Conservation (phyloP, 345 rosid species). For the Aegle marmelos region DNA sequence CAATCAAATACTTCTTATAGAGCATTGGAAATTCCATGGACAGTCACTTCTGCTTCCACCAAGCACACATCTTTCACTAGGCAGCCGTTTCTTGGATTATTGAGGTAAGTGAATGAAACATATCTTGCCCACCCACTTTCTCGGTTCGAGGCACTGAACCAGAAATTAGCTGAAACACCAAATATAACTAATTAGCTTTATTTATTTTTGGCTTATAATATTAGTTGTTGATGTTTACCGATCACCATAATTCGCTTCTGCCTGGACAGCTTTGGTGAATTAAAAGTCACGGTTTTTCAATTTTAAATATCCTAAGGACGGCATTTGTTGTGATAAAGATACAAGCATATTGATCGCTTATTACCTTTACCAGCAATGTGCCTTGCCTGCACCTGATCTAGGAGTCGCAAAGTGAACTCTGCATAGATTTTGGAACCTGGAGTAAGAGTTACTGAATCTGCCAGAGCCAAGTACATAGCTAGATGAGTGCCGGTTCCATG, state of each 20-base stretch:
- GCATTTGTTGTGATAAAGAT: background rate
- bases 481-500: constrained; percentile 22
- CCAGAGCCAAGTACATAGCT: constrained; percentile 32
- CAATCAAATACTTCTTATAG: background rate
- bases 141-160: constrained; percentile 29
- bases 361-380: constrained; percentile 34
- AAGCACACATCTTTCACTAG: constrained; percentile 27
- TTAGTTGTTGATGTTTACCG: too few relatives aligned
- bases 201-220: too few relatives aligned
- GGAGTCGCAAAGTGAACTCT: constrained; percentile 28
- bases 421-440: constrained; percentile 28
- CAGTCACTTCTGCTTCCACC: constrained; percentile 38
- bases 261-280: too few relatives aligned
- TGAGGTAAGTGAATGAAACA: constrained; percentile 18
- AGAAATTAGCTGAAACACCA: constrained; percentile 25
- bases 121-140: constrained; percentile 33
- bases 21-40: constrained; percentile 27
- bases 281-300: too few relatives aligned
- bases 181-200: too few relatives aligned
- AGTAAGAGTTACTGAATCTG: constrained; percentile 17
- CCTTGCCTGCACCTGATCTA: constrained; percentile 30
- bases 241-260: too few relatives aligned
- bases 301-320: background rate
- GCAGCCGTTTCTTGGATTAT: constrained; percentile 10
- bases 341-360: background rate